Base-by-base conservation (phyloP, 257 asterid species). In the Salvia splendens region DNA sequence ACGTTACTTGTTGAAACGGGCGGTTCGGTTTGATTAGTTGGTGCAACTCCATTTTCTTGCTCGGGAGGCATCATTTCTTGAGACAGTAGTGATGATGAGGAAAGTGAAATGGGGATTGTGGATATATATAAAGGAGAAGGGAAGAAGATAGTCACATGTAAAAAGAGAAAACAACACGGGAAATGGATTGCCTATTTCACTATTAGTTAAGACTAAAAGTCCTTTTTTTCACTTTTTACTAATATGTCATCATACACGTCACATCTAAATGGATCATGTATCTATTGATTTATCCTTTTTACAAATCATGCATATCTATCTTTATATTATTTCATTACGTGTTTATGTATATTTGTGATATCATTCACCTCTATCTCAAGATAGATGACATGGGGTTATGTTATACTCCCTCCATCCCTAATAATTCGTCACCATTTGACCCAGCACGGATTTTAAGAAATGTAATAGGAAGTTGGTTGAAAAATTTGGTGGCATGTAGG, bases 61-160 rank as follows among this genome's bases (percentile, higher is more conserved):
- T 84, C 84, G 28, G 85, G 92, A 6, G 92, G 87, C 95, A 90
- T 83, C 96, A 86, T 90, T 3, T 78, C 75, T 52, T 1, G 49
- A 54, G 60, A 28, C 9, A 52, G 14, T 42, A 20, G 35, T 14
- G n/a, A 57, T 56, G 14, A 45, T 68, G 36, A 33, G 48, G 20
- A 48, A 4, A 64, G 67, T 5, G 43, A 15, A 20, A 59, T 58
- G 73, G 50, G 50, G 67, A 49, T 32, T 65, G 70, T 9, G 68
- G 77, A 0, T 67, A 20, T 76, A 71, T 70, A 66, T 71, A 76
- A 66, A 59, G 76, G 35, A 12, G 24, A 20, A 20, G 24, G 24
- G 24, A 20, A 6, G 30, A 12, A n/a, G 15, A 56, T 12, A 2
- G 8, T 81, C 84, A 75, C 86, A 80, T 80, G 89, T 76, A 80